Base-by-base conservation (phyloP, 2,329 filamentous ascomycete genomes). In the Fulvia fulva region DNA sequence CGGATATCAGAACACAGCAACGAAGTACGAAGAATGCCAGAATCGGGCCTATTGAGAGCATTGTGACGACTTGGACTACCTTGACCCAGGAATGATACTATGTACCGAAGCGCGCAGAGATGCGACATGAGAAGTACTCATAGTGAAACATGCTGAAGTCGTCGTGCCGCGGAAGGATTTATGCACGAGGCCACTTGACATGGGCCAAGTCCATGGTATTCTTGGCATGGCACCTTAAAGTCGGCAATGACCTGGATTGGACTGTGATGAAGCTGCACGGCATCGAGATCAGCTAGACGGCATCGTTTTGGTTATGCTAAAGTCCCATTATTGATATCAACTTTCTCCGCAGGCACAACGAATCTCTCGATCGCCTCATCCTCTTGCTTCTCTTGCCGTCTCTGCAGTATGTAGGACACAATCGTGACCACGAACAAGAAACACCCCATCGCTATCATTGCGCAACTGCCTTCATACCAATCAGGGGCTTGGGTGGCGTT, bases 381-480 rank as follows among this genome's bases (percentile, higher is more conserved):
- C 9, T 67, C 61, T 1, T 63, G 47, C 47, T 61, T 63, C 56
- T 67, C 65, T 44, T 67, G 63, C 26, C 65, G 52, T 41, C 54
- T 56, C 51, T 67, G 65, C 51, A 66, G 52, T 32, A 62, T 26
- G 34, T 62, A 63, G 44, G 59, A 64, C 12, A 57, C 59, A 12
- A 66, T 58, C 22, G 66, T 68, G 34, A 61, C 62, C 8, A 65
- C 44, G 50, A 66, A 57, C 21, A 65, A 41, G 28, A 66, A 67
- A 25, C 49, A 58, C 3, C 66, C 66, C 66, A 68, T 68, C 1
- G 62, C 65, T 5, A 68, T 68, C 66, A 68, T 68, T 3, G 66
- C 66, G 51, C 63, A 65, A 50, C 51, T 66, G 6, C 66, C 66
- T 16, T 65, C 61, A 26, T 58, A 65, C 66, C 66, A 68, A 25